These are phyloP conservation scores for Mycena floridula DNA, from an alignment of 768 basidiomycete species.

Conservation along the genomic window DNA sequence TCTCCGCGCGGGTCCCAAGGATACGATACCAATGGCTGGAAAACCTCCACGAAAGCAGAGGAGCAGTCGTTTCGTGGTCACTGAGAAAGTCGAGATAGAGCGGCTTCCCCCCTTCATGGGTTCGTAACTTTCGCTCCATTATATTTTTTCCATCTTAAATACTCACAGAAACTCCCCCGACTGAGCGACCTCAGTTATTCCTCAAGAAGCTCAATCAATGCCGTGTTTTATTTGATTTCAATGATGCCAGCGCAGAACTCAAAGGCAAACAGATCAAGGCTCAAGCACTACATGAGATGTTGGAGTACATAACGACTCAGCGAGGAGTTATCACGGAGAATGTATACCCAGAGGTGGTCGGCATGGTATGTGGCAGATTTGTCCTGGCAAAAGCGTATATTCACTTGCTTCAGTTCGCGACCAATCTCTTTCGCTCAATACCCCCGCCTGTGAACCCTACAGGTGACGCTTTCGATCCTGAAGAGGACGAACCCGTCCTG, in stretches of 20 bases:
- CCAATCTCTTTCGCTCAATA: constrained; percentile 98
- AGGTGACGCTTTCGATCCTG: constrained; percentile 98
- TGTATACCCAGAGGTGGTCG: constrained; percentile 98
- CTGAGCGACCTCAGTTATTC: constrained; percentile 87
- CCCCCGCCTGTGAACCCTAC: constrained; percentile 98
- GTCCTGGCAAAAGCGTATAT: background rate
- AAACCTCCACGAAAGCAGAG: constrained; percentile 97
- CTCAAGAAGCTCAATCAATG: constrained; percentile 95
- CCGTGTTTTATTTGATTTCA: constrained; percentile 96
- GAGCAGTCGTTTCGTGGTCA: constrained; percentile 93
- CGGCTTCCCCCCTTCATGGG: constrained; percentile 87
- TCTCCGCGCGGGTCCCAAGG: constrained; percentile 80
- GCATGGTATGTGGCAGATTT: constrained; percentile 86
- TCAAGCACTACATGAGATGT: constrained; percentile 95
- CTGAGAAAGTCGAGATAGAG: constrained; percentile 95
- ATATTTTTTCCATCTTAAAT: background rate
- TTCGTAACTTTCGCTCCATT: constrained; percentile 28
- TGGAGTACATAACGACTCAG: constrained; percentile 98
- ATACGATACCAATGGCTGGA: constrained; percentile 93
- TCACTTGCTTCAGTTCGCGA: constrained; percentile 65
- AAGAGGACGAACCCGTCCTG: constrained; percentile 98
- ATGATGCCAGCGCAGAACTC: constrained; percentile 92
- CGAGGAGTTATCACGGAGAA: constrained; percentile 93
- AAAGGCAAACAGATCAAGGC: constrained; percentile 99
- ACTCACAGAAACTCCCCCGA: constrained; percentile 75